Evolutionary conservation across 1,284 basidiomycete genomes (phyloP), one percentile per base, ranked within the genome.

Genomic region (Leccinum pachyderme): DNA sequence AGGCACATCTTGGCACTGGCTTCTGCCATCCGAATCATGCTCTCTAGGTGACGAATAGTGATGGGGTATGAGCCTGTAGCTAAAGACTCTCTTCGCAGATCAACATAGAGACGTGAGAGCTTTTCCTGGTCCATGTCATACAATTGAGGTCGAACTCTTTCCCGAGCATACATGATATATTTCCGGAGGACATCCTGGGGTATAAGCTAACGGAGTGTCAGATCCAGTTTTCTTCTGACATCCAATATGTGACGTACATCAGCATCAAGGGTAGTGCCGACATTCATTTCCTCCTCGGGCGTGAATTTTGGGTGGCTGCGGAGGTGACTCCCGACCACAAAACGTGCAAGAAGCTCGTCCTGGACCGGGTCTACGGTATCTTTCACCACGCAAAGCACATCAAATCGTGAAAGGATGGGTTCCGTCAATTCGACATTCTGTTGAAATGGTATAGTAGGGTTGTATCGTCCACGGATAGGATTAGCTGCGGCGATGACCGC

Each of bases 341-440:
- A 99, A 54, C 93, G 86, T 35, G 97, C 96, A 43, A 99, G 81
- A 72, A 98, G 81, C 71, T 99, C 97, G 70, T 99, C 96, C 76
- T 93, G 87, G 35, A 98, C 92, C 1, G 97, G 97, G 71, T 99
- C 96, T 24, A 95, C 95, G 4, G 87, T 88, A 71, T 99, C 96
- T 75, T 98, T 98, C 49, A 99, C 97, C 3, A 99, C 97, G 70
- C 95, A 99, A 44, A 99, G 78, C 18, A 98, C 91, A 72, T 99
- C 96, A 73, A 99, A 99, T 59, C 96, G 92, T n/a, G 95, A 98
- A 72, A 99, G 72, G 67, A 99, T 99, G 5, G 96, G 97, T 72
- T 99, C 97, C 4, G 97, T 99, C 59, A 99, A 77, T 74, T 99
- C 97, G 46, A 99, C 97, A 67, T 99, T 99, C 74, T 99, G 96